Evolutionary conservation across 352 stramenopile species (phyloP), one percentile per base, ranked within the genome.

Genomic region (Phytophthora pistaciae): DNA sequence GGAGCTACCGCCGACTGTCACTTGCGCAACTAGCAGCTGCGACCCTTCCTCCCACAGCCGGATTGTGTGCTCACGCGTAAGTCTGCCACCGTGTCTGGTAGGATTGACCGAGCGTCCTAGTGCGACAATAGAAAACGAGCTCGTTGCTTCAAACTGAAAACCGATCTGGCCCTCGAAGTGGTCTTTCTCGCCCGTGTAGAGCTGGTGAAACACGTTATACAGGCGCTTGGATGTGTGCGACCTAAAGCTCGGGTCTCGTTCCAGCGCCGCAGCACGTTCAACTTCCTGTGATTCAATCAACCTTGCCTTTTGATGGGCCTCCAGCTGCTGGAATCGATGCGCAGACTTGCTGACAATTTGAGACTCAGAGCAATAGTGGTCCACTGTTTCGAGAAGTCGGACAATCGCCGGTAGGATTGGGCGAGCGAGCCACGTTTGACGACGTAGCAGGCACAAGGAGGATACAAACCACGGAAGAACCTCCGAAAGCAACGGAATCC

Each of bases 131-230:
- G 70, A 79, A 68, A 96, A 96, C 0, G 83, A 91, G 50, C 88
- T 93, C 3, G 77, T 91, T 7, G 90, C 88, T 74, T 96, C 90
- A 72, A 96, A 96, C 58, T 96, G 90, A 54, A 96, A 96, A 5
- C 90, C 90, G 64, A 96, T 96, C 64, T 96, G 90, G 0, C 90
- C 90, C 68, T 96, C 90, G 60, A 96, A 96, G 75, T 96, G 90
- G 38, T 96, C 90, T 62, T 96, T 96, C 68, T 95, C 88, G 10
- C 90, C 90, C 0, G 87, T 96, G 72, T 96, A 96, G 1, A 96
- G 82, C 48, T 96, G 87, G 56, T 91, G 89, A 61, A 96, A 96
- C 29, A 96, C 87, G 36, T 96, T 96, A 70, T 96, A 93, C 53
- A 96, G 79, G 20, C 87, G 78, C 57, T 93, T 94, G 3, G 84